Conservation (phyloP, 2,329 filamentous ascomycete genomes). For the Fusarium tricinctum region DNA sequence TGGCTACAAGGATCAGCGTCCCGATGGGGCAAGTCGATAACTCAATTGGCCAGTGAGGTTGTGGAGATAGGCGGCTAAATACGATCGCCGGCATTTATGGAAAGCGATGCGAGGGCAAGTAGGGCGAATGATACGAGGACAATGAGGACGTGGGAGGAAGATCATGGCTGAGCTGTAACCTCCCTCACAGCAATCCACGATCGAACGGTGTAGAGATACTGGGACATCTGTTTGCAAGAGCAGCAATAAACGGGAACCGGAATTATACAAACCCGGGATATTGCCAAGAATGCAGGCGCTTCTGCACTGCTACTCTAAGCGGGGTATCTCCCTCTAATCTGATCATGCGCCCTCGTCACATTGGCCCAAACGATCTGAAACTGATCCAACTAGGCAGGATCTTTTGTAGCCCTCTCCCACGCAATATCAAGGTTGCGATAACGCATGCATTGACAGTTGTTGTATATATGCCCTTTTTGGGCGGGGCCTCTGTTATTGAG, state of each 20-base stretch:
- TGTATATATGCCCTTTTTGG: not conserved
- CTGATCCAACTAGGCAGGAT: conserved; percentile 9
- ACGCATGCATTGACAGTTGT: conserved; percentile 16
- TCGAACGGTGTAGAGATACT: not conserved
- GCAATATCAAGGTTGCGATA: conserved; percentile 32
- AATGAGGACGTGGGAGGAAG: not conserved
- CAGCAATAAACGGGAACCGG: not conserved
- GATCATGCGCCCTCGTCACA: conserved; percentile 31
- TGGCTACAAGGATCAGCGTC: conserved; percentile 25
- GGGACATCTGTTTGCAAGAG: not conserved
- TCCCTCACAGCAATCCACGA: not conserved
- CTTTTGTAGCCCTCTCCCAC: conserved; percentile 26
- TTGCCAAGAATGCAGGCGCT: conserved; percentile 25
- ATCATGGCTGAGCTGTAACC: not conserved
- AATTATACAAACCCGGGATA: conserved; percentile 11
- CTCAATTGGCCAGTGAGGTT: conserved; percentile 15
- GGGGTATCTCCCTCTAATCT: conserved; percentile 21
- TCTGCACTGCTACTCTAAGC: conserved; percentile 22
- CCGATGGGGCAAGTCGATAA: conserved; percentile 35
- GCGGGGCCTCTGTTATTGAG: not conserved
- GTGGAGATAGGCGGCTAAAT: conserved; percentile 18
- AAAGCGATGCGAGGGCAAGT: not conserved
- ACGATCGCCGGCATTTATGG: not conserved
- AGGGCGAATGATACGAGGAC: not conserved
- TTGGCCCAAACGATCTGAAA: conserved; percentile 22